Evolutionary conservation across 139 green algal genomes (phyloP), one percentile per base, ranked within the genome.

Genomic region (Chlorella sp.): DNA sequence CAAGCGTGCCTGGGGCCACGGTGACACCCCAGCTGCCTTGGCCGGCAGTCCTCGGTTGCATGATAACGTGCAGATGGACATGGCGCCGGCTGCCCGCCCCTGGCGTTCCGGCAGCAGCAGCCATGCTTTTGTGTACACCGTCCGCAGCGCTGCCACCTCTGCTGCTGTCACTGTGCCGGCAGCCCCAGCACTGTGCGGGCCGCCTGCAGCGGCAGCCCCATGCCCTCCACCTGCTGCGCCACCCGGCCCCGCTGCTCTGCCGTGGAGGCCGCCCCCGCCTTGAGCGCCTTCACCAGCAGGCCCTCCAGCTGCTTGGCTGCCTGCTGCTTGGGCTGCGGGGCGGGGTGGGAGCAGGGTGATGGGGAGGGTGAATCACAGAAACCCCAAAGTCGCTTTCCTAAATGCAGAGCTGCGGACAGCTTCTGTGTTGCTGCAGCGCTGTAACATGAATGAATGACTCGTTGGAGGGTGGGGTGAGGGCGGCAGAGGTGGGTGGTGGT

Each of bases 211-310:
- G 34, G 34, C 75, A 53, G 75, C 34, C n/a, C 34, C 75, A 81
- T 39, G 75, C n/a, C 14, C 0, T 68, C 84, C 39, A 88, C 7
- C 39, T 81, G 28, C 39, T 36, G 28, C 39, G 3, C 39, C 40
- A 80, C 30, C 30, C 16, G 60, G 3, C 22, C 32, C 66, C 61
- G 84, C 30, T 42, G 28, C 37, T 42, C 68, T 3, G 84, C 28
- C 15, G 66, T 39, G 3, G 26, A 32, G 1, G 61, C 61, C 21
- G 64, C 66, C 14, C 42, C 79, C 48, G 82, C 82, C 71, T 88
- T 88, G 39, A 88, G 24, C 39, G 68, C 84, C 68, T 88, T 88
- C 9, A 88, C 26, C 39, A 88, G 40, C 84, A 88, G 34, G 30
- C 84, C 84, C 40, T 88, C 84, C 39, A 88, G 84, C 84, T n/a